phyloP scores from a whole-genome alignment of 805 yeast genomes.

The Metschnikowia reukaufii region DNA sequence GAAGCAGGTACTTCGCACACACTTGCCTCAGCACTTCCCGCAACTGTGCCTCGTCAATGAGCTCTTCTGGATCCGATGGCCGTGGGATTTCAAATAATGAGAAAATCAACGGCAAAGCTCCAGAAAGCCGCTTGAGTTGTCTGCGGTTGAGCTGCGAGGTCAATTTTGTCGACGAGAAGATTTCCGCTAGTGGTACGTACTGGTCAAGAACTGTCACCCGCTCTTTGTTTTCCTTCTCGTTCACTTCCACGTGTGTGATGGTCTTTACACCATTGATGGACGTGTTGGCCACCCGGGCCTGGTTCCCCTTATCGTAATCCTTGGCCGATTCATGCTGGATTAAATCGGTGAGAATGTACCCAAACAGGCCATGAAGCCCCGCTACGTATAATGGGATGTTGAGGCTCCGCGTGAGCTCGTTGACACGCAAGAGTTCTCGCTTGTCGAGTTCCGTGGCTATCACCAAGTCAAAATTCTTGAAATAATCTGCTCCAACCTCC shows the following conservation, averaged over 20 bases:
- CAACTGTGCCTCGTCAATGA: conserved; percentile 25
- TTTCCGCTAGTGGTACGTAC: conserved; percentile 35
- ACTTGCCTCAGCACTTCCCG: conserved; percentile 27
- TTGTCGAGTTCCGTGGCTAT: conserved; percentile 67
- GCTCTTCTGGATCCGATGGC: conserved; percentile 24
- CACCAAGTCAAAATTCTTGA: conserved; percentile 62
- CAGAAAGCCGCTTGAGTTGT: conserved; percentile 51
- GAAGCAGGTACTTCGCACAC: conserved; percentile 37
- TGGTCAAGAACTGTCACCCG: conserved; percentile 37
- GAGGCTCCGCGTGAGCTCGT: conserved; percentile 53
- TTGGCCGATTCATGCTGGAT: conserved; percentile 58
- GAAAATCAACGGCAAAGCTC: conserved; percentile 57
- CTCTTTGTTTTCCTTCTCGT: conserved; percentile 45
- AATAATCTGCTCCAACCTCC: conserved; percentile 34
- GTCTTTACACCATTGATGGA: conserved; percentile 47
- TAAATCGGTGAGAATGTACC: conserved; percentile 78
- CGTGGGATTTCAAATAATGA: conserved; percentile 52
- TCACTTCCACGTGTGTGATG: conserved; percentile 29
- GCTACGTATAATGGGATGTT: conserved; percentile 67
- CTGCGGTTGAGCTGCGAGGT: conserved; percentile 43
- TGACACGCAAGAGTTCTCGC: conserved; percentile 46
- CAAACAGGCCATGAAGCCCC: conserved; percentile 77
- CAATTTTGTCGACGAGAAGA: conserved; percentile 36
- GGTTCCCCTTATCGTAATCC: conserved; percentile 51
- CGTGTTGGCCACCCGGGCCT: conserved; percentile 43